Evolutionary conservation across 768 basidiomycete species (phyloP).

Genomic region (Tricholoma sp.): DNA sequence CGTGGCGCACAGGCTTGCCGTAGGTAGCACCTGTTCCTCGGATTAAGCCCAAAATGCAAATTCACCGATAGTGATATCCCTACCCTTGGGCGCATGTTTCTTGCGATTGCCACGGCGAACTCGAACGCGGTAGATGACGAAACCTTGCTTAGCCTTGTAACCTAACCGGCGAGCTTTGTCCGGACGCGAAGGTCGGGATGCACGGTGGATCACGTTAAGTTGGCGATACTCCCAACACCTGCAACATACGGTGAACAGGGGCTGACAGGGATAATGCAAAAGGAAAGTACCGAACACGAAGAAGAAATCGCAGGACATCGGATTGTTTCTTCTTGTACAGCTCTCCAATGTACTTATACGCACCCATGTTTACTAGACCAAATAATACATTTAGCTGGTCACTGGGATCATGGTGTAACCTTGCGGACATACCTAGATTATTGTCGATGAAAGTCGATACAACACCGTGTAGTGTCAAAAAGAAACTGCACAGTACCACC

Average conservation of each 20-base stretch:
- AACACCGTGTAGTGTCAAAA: constrained; percentile 25
- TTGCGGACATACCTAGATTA: constrained; percentile 29
- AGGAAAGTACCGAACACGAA: constrained; percentile 80
- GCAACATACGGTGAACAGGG: constrained; percentile 2
- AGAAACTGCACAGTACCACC: constrained; percentile 34
- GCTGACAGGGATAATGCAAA: not conserved
- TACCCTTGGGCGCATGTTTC: constrained; percentile 97
- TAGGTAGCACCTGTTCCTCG: constrained; percentile 79
- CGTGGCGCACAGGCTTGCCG: constrained; percentile 99
- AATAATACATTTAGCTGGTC: not conserved
- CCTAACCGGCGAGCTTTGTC: constrained; percentile 99
- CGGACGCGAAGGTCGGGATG: constrained; percentile 95
- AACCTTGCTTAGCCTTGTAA: constrained; percentile 99
- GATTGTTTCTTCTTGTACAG: constrained; percentile 98
- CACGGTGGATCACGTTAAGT: constrained; percentile 96
- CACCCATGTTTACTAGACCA: constrained; percentile 64
- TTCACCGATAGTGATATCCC: constrained; percentile 9
- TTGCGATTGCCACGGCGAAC: constrained; percentile 99
- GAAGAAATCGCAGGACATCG: constrained; percentile 95
- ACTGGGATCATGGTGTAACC: constrained; percentile 8
- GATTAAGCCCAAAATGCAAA: not conserved
- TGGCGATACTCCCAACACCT: constrained; percentile 99
- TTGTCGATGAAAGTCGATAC: constrained; percentile 28
- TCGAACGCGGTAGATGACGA: constrained; percentile 94
- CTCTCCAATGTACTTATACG: constrained; percentile 96